Conservation (phyloP, 2,329 filamentous ascomycete species). For the Ophiostoma angusticollis region DNA sequence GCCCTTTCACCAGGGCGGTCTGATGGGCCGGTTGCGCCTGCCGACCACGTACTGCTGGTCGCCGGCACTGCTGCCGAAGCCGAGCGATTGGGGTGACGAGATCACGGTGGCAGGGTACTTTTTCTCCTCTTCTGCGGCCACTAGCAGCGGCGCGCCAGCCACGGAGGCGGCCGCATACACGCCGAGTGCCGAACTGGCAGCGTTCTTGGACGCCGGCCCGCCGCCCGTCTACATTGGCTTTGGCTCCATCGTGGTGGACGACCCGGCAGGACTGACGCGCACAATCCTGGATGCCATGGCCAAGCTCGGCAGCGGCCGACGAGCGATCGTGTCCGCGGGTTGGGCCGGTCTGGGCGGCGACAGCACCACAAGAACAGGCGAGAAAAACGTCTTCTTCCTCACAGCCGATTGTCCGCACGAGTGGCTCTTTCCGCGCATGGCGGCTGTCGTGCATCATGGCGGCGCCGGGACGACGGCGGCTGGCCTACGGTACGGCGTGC, state of each 20-base stretch:
- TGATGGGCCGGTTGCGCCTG: conserved; percentile 57
- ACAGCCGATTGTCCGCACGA: conserved; percentile 45
- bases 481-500: conserved; percentile 67
- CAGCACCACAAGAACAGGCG: conserved; percentile 28
- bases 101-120: conserved; percentile 67
- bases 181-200: conserved; percentile 50
- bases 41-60: conserved; percentile 61
- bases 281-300: conserved; percentile 60
- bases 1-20: conserved; percentile 39
- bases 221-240: conserved; percentile 75
- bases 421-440: conserved; percentile 74
- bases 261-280: conserved; percentile 56
- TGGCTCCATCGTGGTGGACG: conserved; percentile 69
- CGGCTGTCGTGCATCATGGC: conserved; percentile 75
- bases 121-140: conserved; percentile 28
- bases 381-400: conserved; percentile 1
- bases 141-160: not conserved
- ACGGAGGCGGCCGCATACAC: conserved; percentile 30
- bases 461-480: conserved; percentile 81
- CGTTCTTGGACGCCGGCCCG: conserved; percentile 54
- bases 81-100: conserved; percentile 59
- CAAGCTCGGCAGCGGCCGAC: conserved; percentile 36
- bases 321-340: conserved; percentile 73
- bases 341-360: conserved; percentile 78
- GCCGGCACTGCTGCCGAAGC: conserved; percentile 44